These are phyloP conservation scores for Metschnikowia kunwiensis DNA, from an alignment of 805 yeast genomes.

Conservation along the genomic window DNA sequence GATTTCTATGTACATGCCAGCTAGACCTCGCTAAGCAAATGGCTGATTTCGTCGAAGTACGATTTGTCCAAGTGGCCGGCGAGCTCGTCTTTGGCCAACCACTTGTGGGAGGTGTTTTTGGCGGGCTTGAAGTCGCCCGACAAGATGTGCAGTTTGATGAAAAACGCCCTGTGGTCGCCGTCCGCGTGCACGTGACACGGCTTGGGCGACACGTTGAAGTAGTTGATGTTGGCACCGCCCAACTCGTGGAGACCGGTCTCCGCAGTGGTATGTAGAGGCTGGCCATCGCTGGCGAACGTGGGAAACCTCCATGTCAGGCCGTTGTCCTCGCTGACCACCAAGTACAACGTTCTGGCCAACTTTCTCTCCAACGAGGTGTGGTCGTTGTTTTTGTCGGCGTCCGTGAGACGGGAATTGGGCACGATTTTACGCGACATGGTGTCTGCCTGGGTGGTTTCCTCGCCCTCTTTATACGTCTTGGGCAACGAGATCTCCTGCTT, in stretches of 20 bases:
- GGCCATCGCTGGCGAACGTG: constrained; percentile 47
- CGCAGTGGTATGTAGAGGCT: constrained; percentile 67
- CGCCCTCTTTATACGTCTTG: constrained; percentile 44
- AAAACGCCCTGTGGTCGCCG: constrained; percentile 50
- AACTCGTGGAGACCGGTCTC: constrained; percentile 65
- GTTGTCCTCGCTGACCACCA: constrained; percentile 52
- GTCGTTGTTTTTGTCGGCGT: constrained; percentile 69
- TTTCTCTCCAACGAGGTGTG: constrained; percentile 70
- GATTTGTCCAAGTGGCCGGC: constrained; percentile 46
- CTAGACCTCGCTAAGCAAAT: constrained; percentile 43
- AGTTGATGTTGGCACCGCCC: constrained; percentile 76
- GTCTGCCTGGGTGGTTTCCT: constrained; percentile 28
- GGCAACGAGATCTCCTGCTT: constrained; percentile 81
- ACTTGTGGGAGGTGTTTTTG: constrained; percentile 53
- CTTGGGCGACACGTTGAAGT: constrained; percentile 86
- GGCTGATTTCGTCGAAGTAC: constrained; percentile 57
- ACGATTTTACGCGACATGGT: constrained; percentile 66
- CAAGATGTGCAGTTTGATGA: constrained; percentile 82
- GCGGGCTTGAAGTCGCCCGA: constrained; percentile 68
- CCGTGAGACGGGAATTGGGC: constrained; percentile 69
- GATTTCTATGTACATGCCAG: constrained; percentile 11
- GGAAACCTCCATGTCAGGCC: constrained; percentile 73
- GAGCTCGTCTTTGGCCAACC: constrained; percentile 85
- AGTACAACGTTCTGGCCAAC: constrained; percentile 74
- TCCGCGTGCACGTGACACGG: constrained; percentile 59